phyloP scores from a whole-genome alignment of 495 filamentous ascomycete species.

The Aspergillus sclerotiicarbonarius region DNA sequence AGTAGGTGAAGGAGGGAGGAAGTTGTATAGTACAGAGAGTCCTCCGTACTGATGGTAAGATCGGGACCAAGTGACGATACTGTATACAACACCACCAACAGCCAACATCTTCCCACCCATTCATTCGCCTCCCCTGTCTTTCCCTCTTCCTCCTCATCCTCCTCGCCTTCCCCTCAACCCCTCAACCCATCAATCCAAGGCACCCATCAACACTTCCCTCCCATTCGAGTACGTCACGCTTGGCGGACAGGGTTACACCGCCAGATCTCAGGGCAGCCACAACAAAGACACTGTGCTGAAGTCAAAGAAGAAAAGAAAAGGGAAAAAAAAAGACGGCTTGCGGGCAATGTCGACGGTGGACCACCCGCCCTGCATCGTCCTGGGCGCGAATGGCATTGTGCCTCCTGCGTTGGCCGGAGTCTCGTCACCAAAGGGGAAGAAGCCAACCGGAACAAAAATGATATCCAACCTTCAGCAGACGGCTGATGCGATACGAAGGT shows the following conservation, averaged over 20 bases:
- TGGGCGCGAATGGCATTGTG: conserved; percentile 10
- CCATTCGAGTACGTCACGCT: conserved; percentile 6
- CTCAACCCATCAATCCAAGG: not conserved
- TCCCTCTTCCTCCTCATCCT: not conserved
- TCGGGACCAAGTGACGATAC: not conserved
- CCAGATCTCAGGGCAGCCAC: conserved; percentile 21
- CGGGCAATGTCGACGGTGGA: conserved; percentile 3
- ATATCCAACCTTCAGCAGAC: not conserved
- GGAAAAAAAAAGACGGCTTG: not conserved
- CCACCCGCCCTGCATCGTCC: conserved; percentile 11
- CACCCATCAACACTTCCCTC: not conserved
- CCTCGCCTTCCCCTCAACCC: not conserved
- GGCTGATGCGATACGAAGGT: not conserved
- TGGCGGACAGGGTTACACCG: conserved; percentile 17
- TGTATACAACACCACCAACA: not conserved
- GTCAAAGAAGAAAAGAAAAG: not conserved
- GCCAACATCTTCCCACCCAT: not conserved
- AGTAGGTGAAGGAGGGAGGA: not conserved
- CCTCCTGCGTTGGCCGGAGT: not conserved
- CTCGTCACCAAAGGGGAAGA: not conserved
- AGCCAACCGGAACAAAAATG: not conserved
- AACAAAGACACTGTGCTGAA: not conserved
- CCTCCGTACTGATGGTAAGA: not conserved
- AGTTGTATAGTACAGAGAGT: not conserved
- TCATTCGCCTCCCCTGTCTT: not conserved